A percentile compares a stretch with the other conserved stretches of the same genome.
Conservation (phyloP, 805 yeast species). For the Debaryomyces hansenii region DNA sequence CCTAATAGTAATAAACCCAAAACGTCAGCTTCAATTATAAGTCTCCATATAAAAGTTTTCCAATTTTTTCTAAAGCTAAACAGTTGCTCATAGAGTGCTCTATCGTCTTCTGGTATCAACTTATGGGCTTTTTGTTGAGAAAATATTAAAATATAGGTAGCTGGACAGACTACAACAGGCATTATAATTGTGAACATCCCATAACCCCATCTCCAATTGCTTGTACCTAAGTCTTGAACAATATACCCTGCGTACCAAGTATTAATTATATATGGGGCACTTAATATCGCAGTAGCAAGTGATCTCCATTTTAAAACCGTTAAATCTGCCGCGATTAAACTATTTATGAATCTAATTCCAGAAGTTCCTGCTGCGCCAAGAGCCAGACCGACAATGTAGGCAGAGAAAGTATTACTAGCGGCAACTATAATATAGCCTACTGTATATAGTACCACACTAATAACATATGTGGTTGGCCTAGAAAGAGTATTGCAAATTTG, state of each 20-base stretch:
- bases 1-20: conserved; percentile 39
- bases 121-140: conserved; percentile 28
- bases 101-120: conserved; percentile 4
- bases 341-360: conserved; percentile 18
- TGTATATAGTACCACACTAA: conserved; percentile 16
- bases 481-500: conserved; percentile 24
- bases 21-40: conserved; percentile 36
- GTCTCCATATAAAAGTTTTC: conserved; percentile 6
- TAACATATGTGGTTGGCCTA: conserved; percentile 17
- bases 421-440: conserved; percentile 23
- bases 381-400: conserved; percentile 23
- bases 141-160: conserved; percentile 26
- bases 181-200: conserved; percentile 49
- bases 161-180: conserved; percentile 41
- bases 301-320: conserved; percentile 27
- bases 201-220: conserved; percentile 55
- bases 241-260: conserved; percentile 44
- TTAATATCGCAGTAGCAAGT: conserved; percentile 14
- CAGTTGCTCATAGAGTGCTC: neutral
- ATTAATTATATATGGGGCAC: conserved; percentile 43
- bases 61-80: neutral
- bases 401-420: conserved; percentile 16
- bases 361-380: conserved; percentile 18
- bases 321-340: conserved; percentile 21
- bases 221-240: conserved; percentile 25